Base-by-base conservation (phyloP, 2,329 filamentous ascomycete genomes). In the Byssoonygena ceratinophila region DNA sequence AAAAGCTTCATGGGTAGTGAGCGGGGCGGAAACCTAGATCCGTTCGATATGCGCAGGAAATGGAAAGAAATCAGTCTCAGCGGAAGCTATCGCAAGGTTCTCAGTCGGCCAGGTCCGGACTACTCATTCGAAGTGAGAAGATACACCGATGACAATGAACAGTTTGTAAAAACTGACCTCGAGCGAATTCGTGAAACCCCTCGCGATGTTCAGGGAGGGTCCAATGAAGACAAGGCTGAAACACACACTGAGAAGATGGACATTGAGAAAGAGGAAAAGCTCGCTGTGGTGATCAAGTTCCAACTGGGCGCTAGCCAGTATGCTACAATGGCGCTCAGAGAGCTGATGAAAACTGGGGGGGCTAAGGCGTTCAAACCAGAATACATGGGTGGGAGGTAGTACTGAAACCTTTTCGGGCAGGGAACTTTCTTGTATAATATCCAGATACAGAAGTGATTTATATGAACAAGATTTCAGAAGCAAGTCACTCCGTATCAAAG, bases 1-100 rank as follows among this genome's bases (percentile, higher is more conserved):
- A 77, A 78, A 57, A 76, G 80, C 1, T 94, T 96, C 70, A 98
- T 98, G 94, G 79, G 71, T 29, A 84, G 78, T 48, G 78, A 85
- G 45, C 78, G 80, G 57, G 90, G 92, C 56, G 91, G 91, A 9
- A 72, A 74, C 1, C 75, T 98, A 11, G 82, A 94, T 66, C 91
- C 92, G 0, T 78, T 84, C 62, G 77, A 88, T 57, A 97, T 98
- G 92, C 82, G 87, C 11, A 81, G 91, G 16, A 78, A 79, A 48
- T 88, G 90, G 71, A 85, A 84, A 64, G 92, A 97, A 61, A 84
- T 92, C 64, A 94, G 87, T 66, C 75, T 98, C 1, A 87, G 85
- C 46, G 94, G 92, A 1, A 81, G 84, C 23, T 98, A 98, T 68
- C 81, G 92, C 57, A 92, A 91, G 68, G 65, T 95, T 25, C 78